Conservation (phyloP, 1,139 yeast genomes). For the Pichia sp. region DNA sequence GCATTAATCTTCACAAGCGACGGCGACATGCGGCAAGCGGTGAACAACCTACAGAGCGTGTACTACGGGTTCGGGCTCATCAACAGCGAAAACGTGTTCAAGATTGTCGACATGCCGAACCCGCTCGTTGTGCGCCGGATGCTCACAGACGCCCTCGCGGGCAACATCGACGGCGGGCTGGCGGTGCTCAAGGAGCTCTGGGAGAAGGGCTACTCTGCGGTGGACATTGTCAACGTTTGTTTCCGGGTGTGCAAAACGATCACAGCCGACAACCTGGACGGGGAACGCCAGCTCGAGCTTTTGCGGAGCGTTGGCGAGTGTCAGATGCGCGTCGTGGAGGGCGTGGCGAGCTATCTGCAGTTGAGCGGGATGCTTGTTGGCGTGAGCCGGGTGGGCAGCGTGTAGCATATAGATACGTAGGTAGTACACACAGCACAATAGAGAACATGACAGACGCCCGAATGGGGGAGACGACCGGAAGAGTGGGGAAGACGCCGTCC, state of each 20-base stretch:
- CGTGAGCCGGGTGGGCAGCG: constrained; percentile 28
- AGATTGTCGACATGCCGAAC: constrained; percentile 95
- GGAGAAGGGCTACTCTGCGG: constrained; percentile 89
- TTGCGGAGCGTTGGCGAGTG: constrained; percentile 84
- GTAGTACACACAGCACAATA: neutral
- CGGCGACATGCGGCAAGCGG: constrained; percentile 98
- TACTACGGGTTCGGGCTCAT: constrained; percentile 92
- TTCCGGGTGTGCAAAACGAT: constrained; percentile 82
- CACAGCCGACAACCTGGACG: constrained; percentile 70
- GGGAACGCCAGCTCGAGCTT: constrained; percentile 64
- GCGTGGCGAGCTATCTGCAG: constrained; percentile 84
- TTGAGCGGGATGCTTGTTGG: constrained; percentile 79
- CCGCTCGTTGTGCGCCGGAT: constrained; percentile 81
- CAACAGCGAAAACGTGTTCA: constrained; percentile 86
- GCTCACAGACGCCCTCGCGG: constrained; percentile 48
- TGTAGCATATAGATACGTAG: neutral
- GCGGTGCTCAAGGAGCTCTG: constrained; percentile 65
- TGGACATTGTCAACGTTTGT: constrained; percentile 78
- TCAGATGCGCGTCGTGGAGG: constrained; percentile 90
- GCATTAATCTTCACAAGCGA: constrained; percentile 96
- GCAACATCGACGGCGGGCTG: constrained; percentile 55
- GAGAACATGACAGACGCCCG: too few relatives aligned
- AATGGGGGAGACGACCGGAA: neutral
- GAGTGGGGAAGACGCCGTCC: neutral
- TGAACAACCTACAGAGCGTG: constrained; percentile 89